Conservation (phyloP, 192 early-diverging fungal genomes). For the Spizellomyces sp. region DNA sequence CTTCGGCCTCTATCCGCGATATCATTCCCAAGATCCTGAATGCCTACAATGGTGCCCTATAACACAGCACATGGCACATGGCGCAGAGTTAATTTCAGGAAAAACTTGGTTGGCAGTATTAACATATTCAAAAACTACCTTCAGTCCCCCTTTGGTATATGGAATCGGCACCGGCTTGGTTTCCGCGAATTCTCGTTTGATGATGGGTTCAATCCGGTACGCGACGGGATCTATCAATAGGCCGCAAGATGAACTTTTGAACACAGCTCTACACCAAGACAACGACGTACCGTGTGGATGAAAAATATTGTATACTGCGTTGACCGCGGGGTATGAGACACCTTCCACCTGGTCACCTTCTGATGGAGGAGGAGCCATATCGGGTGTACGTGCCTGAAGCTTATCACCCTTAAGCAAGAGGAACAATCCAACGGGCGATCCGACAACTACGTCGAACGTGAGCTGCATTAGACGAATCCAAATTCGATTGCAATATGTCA, state of each 20-base stretch:
- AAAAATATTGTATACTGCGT: conserved; percentile 82
- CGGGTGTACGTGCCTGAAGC: conserved; percentile 37
- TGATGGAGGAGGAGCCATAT: background rate
- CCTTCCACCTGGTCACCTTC: conserved; percentile 29
- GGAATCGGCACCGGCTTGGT: conserved; percentile 74
- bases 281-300: conserved; percentile 73
- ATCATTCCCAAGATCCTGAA: conserved; percentile 68
- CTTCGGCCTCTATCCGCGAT: conserved; percentile 67
- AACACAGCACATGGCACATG: background rate
- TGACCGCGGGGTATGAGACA: conserved; percentile 58
- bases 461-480: background rate
- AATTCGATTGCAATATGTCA: background rate
- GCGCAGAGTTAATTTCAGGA: conserved; percentile 2
- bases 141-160: conserved; percentile 83
- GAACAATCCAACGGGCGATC: conserved; percentile 83
- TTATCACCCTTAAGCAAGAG: conserved; percentile 74
- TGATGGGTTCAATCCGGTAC: conserved; percentile 73
- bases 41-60: conserved; percentile 55
- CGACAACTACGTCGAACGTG: conserved; percentile 50
- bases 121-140: background rate
- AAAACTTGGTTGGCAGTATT: conserved; percentile 37
- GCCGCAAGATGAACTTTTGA: conserved; percentile 55
- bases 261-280: conserved; percentile 71
- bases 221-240: conserved; percentile 63
- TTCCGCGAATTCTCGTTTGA: conserved; percentile 56